phyloP scores from a whole-genome alignment of 2,329 filamentous ascomycete species.

The Stemphylium vesicarium region DNA sequence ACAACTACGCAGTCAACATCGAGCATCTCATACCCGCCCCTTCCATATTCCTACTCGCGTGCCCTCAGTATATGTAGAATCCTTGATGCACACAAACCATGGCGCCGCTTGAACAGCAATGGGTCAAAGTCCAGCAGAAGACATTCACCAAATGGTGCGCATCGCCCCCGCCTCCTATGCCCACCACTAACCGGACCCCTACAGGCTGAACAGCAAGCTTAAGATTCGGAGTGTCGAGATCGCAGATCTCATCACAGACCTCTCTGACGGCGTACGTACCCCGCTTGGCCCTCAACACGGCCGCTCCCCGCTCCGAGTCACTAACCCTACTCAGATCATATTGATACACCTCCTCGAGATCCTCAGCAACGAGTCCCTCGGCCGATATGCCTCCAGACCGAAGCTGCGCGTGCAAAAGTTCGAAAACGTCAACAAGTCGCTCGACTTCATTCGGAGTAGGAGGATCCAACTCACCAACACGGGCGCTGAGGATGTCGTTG shows the following conservation, averaged over 20 bases:
- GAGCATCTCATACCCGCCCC: conserved; percentile 19
- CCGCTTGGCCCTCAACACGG: conserved; percentile 14
- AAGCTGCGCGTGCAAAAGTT: conserved; percentile 96
- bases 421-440: conserved; percentile 95
- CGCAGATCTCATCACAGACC: conserved; percentile 84
- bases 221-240: conserved; percentile 78
- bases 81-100: conserved; percentile 43
- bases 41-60: conserved; percentile 32
- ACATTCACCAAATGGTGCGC: conserved; percentile 96
- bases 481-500: conserved; percentile 96
- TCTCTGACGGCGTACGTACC: conserved; percentile 86
- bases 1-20: conserved; percentile 27
- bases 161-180: conserved; percentile 12
- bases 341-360: conserved; percentile 98
- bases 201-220: conserved; percentile 94
- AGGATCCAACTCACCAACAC: conserved; percentile 99
- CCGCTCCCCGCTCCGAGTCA: conserved; percentile 10
- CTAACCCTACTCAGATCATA: conserved; percentile 68
- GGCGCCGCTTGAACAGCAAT: conserved; percentile 65
- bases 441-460: conserved; percentile 89
- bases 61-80: conserved; percentile 16
- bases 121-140: conserved; percentile 89
- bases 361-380: conserved; percentile 90
- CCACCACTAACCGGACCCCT: conserved; percentile 29
- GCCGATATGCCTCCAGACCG: conserved; percentile 94